A percentile compares a stretch with the other conserved stretches of the same genome.
These are phyloP conservation scores for Fagopyrum esculentum DNA, from an alignment of 148 eudicot genomes.

Conservation along the genomic window DNA sequence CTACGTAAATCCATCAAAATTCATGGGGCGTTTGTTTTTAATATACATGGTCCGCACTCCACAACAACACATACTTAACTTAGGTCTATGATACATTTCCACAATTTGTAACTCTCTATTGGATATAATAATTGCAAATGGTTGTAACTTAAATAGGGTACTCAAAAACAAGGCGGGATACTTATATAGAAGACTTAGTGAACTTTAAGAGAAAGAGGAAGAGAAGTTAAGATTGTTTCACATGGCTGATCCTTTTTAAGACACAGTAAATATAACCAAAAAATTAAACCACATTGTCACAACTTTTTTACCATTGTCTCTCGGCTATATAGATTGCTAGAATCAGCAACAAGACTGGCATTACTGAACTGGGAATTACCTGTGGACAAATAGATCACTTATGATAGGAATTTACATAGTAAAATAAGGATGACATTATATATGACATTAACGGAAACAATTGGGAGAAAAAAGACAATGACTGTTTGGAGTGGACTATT, in stretches of 20 bases:
- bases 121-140: too few relatives aligned
- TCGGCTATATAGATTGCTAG: constrained; percentile 31
- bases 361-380: constrained; percentile 41
- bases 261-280: constrained; percentile 3
- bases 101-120: too few relatives aligned
- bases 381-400: constrained; percentile 12
- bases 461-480: background rate
- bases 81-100: background rate
- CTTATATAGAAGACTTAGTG: background rate
- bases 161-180: background rate
- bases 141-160: background rate
- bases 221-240: background rate
- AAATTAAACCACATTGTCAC: background rate
- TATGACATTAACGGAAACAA: background rate
- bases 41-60: too few relatives aligned
- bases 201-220: background rate
- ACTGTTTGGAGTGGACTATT: background rate
- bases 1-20: constrained; percentile 26
- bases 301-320: constrained; percentile 37
- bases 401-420: background rate
- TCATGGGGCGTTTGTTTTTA: background rate
- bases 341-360: constrained; percentile 31
- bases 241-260: background rate
- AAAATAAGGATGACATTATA: constrained; percentile 6
- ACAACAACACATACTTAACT: background rate